Evolutionary conservation across 805 yeast genomes (phyloP).

Genomic region (Wickerhamiella nectarea): DNA sequence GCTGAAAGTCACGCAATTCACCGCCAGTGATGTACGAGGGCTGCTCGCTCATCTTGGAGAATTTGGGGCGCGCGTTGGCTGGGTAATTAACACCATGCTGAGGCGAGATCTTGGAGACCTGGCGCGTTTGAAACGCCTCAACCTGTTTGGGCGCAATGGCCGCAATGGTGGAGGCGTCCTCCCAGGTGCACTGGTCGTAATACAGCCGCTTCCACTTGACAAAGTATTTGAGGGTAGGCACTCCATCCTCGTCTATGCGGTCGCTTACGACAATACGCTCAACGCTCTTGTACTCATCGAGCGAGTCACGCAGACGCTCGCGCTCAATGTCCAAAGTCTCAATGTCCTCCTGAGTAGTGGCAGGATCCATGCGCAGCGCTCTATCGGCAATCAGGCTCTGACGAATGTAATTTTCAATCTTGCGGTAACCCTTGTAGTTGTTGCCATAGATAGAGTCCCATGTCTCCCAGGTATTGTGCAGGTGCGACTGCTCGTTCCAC

Average conservation of each 20-base stretch:
- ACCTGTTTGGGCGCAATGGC: conserved; percentile 74
- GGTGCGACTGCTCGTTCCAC: conserved; percentile 79
- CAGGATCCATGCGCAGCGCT: conserved; percentile 64
- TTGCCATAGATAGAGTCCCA: conserved; percentile 33
- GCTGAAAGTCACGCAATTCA: conserved; percentile 88
- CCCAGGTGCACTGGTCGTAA: conserved; percentile 97
- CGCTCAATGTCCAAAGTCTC: conserved; percentile 88
- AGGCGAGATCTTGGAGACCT: conserved; percentile 75
- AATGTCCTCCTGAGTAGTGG: conserved; percentile 77
- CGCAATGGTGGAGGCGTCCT: conserved; percentile 77
- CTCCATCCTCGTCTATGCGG: conserved; percentile 45
- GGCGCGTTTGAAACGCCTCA: conserved; percentile 63
- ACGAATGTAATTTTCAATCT: conserved; percentile 79
- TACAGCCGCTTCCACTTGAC: conserved; percentile 90
- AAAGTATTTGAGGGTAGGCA: conserved; percentile 58
- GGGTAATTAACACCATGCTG: conserved; percentile 67
- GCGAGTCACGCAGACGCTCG: conserved; percentile 72
- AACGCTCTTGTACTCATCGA: conserved; percentile 68
- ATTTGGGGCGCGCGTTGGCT: conserved; percentile 55
- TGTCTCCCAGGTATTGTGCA: conserved; percentile 90
- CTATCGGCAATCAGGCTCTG: conserved; percentile 60
- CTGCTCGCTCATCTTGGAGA: conserved; percentile 74
- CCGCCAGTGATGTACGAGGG: conserved; percentile 86
- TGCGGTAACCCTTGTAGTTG: conserved; percentile 56
- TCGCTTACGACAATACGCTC: conserved; percentile 84